Evolutionary conservation across 2,329 filamentous ascomycete genomes (phyloP), one percentile per base, ranked within the genome.

Genomic region (Penicillium sp.): DNA sequence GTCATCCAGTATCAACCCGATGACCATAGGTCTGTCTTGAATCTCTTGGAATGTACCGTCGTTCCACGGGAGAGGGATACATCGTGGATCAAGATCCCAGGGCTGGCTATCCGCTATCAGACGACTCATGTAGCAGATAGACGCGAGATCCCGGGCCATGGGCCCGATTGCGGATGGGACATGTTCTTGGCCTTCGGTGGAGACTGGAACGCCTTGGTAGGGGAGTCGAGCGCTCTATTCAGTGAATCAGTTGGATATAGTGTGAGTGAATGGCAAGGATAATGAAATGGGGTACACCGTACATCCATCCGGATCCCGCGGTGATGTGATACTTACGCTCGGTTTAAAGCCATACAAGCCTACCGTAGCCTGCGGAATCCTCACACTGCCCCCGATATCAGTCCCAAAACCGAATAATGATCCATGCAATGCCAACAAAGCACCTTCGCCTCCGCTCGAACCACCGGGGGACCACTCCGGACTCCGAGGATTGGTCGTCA

Each of bases 121-220:
- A 53, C 71, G 77, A 55, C 74, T 82, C 9, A 74, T 69, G 1
- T 74, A 66, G 7, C 69, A 68, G 2, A 86, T 65, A 0, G 80
- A 80, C 3, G 70, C 62, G 3, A 83, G 61, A 50, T 72, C 74
- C 5, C 81, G 72, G 5, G 78, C 71, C 69, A 86, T 74, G 1
- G 83, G 82, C 0, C 82, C 82, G n/a, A 84, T 68, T 0, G 80
- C 75, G 0, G 82, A 85, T 1, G 81, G 81, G 0, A 85, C 78
- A 63, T 85, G 81, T 48, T 84, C 80, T 58, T 85, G 82, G 29
- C 82, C 81, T 34, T 84, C 80, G 0, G 79, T 83, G 0, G 81
- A 83, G 0, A 84, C 81, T 0, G 79, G 73, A 0, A 82, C 79
- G 0, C 80, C 81, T 11, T 73, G 61, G 42, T 84, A 85, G 0